Percentiles rank a stretch among this genome's conserved stretches.
Conservation (phyloP, 1,284 basidiomycete genomes). For the Xerocomus nothofagi region DNA sequence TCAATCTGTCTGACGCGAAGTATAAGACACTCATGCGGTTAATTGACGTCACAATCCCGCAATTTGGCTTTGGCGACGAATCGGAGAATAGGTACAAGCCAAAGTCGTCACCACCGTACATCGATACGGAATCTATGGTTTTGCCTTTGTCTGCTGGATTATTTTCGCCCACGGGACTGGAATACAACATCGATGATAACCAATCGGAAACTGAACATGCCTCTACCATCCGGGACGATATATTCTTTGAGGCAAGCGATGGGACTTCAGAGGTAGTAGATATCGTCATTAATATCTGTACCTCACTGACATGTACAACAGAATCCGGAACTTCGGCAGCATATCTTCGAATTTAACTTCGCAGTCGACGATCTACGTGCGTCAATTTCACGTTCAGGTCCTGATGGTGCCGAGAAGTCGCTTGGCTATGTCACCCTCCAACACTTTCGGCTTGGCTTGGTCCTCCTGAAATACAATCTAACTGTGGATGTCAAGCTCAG, state of each 20-base stretch:
- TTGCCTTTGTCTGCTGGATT: constrained; percentile 58
- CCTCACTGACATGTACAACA: constrained; percentile 28
- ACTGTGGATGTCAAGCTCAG: constrained; percentile 83
- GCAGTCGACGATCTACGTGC: constrained; percentile 87
- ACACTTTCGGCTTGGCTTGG: constrained; percentile 76
- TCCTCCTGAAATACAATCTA: constrained; percentile 84
- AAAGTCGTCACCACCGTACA: constrained; percentile 26
- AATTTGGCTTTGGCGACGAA: constrained; percentile 76
- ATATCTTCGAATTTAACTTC: constrained; percentile 88
- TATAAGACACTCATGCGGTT: constrained; percentile 95
- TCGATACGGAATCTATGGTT: constrained; percentile 30
- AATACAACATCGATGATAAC: constrained; percentile 75
- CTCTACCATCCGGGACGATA: constrained; percentile 47
- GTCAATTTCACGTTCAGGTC: constrained; percentile 71
- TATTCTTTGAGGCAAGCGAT: constrained; percentile 79
- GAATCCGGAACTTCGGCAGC: constrained; percentile 72
- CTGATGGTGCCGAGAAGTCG: constrained; percentile 62
- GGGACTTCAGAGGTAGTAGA: constrained; percentile 57
- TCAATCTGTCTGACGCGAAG: constrained; percentile 96
- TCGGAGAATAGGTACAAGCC: constrained; percentile 30
- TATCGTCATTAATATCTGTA: constrained; percentile 4
- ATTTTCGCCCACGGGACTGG: constrained; percentile 49
- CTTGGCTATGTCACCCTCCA: constrained; percentile 84
- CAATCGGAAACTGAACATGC: constrained; percentile 45
- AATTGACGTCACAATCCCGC: constrained; percentile 89